Conservation (phyloP, 495 filamentous ascomycete genomes). For the Hypoxylon lienhwacheense region DNA sequence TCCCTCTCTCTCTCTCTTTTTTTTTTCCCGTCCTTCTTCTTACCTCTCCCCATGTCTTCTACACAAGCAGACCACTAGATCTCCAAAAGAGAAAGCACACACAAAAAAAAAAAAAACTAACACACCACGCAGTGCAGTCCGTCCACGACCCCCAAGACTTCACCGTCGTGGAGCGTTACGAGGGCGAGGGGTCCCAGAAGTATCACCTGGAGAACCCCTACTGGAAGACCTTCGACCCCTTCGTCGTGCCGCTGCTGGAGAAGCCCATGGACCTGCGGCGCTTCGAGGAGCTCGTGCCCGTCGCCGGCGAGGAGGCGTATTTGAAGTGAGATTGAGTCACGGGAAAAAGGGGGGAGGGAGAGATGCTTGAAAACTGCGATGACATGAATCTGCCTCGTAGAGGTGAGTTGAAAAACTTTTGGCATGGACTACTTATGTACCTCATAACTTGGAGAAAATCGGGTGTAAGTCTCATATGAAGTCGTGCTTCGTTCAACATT, state of each 20-base stretch:
- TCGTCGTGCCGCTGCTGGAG: slow-evolving; percentile 64
- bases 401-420: too few relatives aligned
- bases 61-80: too few relatives aligned
- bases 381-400: too few relatives aligned
- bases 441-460: too few relatives aligned
- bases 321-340: slow-evolving; percentile 13
- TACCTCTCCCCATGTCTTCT: too few relatives aligned
- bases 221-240: slow-evolving; percentile 71
- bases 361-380: too few relatives aligned
- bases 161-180: slow-evolving; percentile 70
- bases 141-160: slow-evolving; percentile 64
- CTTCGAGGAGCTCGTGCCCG: slow-evolving; percentile 60
- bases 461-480: too few relatives aligned
- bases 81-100: neutral
- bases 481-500: neutral
- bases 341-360: neutral
- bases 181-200: slow-evolving; percentile 59
- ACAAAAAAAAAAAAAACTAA: neutral
- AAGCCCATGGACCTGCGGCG: slow-evolving; percentile 65
- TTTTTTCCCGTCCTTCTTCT: too few relatives aligned
- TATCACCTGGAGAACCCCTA: slow-evolving; percentile 69
- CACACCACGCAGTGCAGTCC: slow-evolving; percentile 54
- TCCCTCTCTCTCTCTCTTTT: neutral
- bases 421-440: too few relatives aligned
- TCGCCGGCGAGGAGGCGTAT: slow-evolving; percentile 44